Percentiles rank a stretch among this genome's conserved stretches.
Evolutionary conservation across 1,284 basidiomycete genomes (phyloP).

Genomic region (Ustilago crameri): DNA sequence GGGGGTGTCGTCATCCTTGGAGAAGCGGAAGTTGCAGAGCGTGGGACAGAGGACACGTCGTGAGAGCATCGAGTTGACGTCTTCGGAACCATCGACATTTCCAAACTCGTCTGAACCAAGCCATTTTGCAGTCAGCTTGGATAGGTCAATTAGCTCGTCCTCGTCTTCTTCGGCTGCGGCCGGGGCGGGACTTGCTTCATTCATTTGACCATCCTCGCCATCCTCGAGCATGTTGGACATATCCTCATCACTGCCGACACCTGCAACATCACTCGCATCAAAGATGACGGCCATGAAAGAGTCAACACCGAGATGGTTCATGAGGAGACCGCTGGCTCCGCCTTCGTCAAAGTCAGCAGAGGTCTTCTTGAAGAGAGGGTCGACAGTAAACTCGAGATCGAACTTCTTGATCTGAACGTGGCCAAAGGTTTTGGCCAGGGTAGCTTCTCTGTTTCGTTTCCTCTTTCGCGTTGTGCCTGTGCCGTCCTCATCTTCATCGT

Average conservation of each 20-base stretch:
- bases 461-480: conserved; percentile 72
- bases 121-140: conserved; percentile 52
- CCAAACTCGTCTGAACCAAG: conserved; percentile 36
- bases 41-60: conserved; percentile 57
- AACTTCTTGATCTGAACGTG: conserved; percentile 85
- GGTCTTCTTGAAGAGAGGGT: conserved; percentile 97
- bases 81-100: conserved; percentile 13
- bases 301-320: conserved; percentile 75
- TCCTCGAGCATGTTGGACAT: conserved; percentile 34
- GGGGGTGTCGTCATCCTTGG: conserved; percentile 56
- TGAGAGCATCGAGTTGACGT: conserved; percentile 43
- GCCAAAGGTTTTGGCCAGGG: conserved; percentile 68
- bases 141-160: conserved; percentile 44
- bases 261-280: conserved; percentile 89
- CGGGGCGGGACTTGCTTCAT: conserved; percentile 17
- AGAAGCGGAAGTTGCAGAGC: conserved; percentile 58
- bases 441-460: conserved; percentile 62
- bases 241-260: conserved; percentile 79
- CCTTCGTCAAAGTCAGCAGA: conserved; percentile 99
- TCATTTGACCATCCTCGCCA: conserved; percentile 27
- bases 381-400: conserved; percentile 84
- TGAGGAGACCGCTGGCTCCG: conserved; percentile 81
- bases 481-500: conserved; percentile 72
- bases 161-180: conserved; percentile 23
- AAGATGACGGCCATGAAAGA: conserved; percentile 90